A percentile compares a stretch with the other conserved stretches of the same genome.
Conservation (phyloP, 257 asterid species). For the Cinchona pubescens region DNA sequence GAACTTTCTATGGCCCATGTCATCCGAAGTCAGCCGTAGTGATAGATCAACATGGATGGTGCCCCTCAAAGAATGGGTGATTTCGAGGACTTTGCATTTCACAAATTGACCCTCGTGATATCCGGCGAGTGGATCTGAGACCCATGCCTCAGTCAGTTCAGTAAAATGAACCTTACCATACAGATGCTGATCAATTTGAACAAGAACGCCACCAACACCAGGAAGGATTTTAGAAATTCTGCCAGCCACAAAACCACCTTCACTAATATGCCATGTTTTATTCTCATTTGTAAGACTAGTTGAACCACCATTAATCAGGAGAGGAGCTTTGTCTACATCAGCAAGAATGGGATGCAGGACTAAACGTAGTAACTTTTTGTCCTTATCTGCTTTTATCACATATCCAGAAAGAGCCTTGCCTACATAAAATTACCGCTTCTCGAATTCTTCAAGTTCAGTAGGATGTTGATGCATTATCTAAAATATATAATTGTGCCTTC, state of each 20-base stretch:
- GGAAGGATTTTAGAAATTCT: slow-evolving; percentile 80
- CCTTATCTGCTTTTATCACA: slow-evolving; percentile 50
- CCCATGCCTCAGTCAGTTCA: slow-evolving; percentile 65
- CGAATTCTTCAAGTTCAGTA: slow-evolving; percentile 63
- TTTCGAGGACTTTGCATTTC: slow-evolving; percentile 74
- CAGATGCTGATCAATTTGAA: slow-evolving; percentile 64
- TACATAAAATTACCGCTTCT: slow-evolving; percentile 58
- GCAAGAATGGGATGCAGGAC: slow-evolving; percentile 41
- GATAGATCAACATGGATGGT: slow-evolving; percentile 78
- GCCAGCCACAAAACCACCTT: slow-evolving; percentile 75
- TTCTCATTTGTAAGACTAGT: slow-evolving; percentile 24
- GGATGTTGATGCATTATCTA: slow-evolving; percentile 84
- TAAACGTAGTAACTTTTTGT: slow-evolving; percentile 71
- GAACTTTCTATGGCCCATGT: slow-evolving; percentile 25
- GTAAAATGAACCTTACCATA: slow-evolving; percentile 92
- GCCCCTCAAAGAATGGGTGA: slow-evolving; percentile 45
- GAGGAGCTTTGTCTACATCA: slow-evolving; percentile 20
- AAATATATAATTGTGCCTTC: slow-evolving; percentile 65
- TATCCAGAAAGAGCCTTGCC: slow-evolving; percentile 69
- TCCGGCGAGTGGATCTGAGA: slow-evolving; percentile 64
- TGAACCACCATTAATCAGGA: slow-evolving; percentile 21
- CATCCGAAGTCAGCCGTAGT: slow-evolving; percentile 42
- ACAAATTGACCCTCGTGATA: slow-evolving; percentile 79
- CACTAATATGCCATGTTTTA: slow-evolving; percentile 42
- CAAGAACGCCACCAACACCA: slow-evolving; percentile 79